A percentile compares a stretch with the other conserved stretches of the same genome.
Conservation (phyloP, 2,329 filamentous ascomycete genomes). For the Paramyrothecium sp. region DNA sequence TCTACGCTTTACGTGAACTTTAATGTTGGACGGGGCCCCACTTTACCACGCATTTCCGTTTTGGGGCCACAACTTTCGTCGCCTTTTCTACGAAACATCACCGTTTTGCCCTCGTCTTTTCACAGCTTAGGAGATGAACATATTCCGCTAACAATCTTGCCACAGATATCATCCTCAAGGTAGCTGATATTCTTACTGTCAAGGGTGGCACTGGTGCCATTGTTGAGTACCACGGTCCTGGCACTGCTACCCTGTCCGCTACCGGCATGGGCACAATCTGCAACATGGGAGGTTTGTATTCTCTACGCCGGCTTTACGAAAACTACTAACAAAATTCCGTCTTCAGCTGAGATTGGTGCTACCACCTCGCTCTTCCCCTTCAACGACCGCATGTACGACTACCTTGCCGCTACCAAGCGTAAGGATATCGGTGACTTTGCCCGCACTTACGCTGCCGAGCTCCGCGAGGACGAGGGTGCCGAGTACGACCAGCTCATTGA, state of each 20-base stretch:
- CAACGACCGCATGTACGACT: conserved; percentile 97
- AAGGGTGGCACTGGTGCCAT: conserved; percentile 97
- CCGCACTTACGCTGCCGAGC: conserved; percentile 78
- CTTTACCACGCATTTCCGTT: not conserved
- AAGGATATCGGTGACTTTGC: conserved; percentile 88
- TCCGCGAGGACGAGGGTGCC: conserved; percentile 82
- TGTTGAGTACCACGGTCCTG: conserved; percentile 73
- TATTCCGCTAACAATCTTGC: conserved; percentile 5
- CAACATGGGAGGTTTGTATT: conserved; percentile 52
- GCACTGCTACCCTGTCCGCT: conserved; percentile 70
- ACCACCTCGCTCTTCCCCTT: conserved; percentile 97
- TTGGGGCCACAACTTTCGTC: not conserved
- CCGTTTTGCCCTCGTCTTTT: not conserved
- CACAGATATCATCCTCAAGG: conserved; percentile 91
- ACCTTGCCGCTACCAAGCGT: conserved; percentile 89
- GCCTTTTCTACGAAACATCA: not conserved
- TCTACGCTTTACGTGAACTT: not conserved
- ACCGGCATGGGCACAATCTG: conserved; percentile 87
- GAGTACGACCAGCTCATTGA: conserved; percentile 89
- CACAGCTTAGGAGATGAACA: not conserved
- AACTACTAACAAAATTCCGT: conserved; percentile 10
- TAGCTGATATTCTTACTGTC: conserved; percentile 93
- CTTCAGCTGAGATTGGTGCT: conserved; percentile 68
- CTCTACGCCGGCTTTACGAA: not conserved
- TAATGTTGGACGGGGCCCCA: too few relatives aligned